Conservation (phyloP, 192 early-diverging fungal genomes). For the Blastocladiella britannica region DNA sequence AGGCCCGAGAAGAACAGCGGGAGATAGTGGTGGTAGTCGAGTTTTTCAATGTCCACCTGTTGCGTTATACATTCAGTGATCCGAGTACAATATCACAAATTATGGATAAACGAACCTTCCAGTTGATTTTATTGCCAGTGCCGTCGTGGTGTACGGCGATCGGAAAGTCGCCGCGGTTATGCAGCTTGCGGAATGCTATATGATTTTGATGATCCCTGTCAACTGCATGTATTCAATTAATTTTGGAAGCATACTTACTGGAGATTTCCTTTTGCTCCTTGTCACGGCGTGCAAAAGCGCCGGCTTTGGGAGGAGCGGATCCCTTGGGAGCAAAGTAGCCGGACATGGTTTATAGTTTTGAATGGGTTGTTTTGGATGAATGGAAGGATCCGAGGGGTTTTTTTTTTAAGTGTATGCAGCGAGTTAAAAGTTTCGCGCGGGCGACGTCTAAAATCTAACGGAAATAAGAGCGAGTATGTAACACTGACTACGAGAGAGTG, state of each 20-base stretch:
- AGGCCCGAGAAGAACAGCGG: conserved; percentile 41
- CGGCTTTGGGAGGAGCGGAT: conserved; percentile 31
- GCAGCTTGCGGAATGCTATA: conserved; percentile 29
- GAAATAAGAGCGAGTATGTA: no score
- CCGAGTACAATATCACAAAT: no score
- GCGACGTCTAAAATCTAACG: no score
- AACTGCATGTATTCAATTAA: conserved; percentile 1
- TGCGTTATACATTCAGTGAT: no score
- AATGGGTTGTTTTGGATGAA: no score
- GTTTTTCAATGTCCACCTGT: conserved; percentile 39
- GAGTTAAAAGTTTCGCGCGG: no score
- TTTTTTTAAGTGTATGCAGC: no score
- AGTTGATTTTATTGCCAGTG: conserved; percentile 46
- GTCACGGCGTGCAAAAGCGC: conserved; percentile 21
- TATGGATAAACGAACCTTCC: no score
- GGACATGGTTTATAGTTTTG: no score
- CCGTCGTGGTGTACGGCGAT: conserved; percentile 38
- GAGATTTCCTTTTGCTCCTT: conserved; percentile 6
- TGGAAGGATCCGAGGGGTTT: no score
- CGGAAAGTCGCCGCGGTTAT: conserved; percentile 38
- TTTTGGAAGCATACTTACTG: neutral
- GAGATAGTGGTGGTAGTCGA: conserved; percentile 43
- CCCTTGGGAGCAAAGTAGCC: conserved; percentile 38
- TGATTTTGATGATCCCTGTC: no score
- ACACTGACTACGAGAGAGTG: no score